Base-by-base conservation (phyloP, 75 land plant genomes). In the Selaginella moellendorffii region DNA sequence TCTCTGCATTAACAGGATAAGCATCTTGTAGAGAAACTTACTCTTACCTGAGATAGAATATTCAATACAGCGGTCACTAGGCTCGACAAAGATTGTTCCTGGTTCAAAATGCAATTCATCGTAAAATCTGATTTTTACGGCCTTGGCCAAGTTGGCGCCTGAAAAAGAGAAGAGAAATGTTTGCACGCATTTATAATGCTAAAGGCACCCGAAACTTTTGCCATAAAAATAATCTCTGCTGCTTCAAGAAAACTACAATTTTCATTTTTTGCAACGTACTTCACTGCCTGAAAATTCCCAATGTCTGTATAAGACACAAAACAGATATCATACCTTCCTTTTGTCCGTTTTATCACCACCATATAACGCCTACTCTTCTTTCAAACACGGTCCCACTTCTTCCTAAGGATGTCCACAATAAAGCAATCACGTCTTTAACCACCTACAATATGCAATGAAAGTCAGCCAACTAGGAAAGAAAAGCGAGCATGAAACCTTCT, bases 121-220 rank as follows among this genome's bases (percentile, higher is more conserved):
- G 27, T 21, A 29, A n/a, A 62, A 18, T 68, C 53, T 88, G 72
- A 67, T 85, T 95, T 72, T 79, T 93, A 5, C 90, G 78, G 31
- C 98, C 98, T 54, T 83, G 77, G 21, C 74, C 79, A 54, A 93
- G 90, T 66, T 88, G 87, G 52, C 76, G 81, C 78, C 96, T 93
- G 58, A 27, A 63, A 63, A 24, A 5, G 68, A n/a, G n/a, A n/a
- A n/a, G n/a, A n/a, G 31, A 29, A 8, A 18, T 23, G n/a, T 18
- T 21, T 28, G 17, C 31, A 2, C 14, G 8, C 20, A 9, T 29
- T 28, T 2, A 30, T 17, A 2, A n/a, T n/a, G n/a, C n/a, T n/a
- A 53, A 93, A 93, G 63, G 86, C 88, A 63, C 96, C 98, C 0
- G 96, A 93, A 52, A 93, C 65, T 74, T 93, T 93, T 54, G 98